Conservation (phyloP, 768 basidiomycete species). For the Lactifluus piperatus region DNA sequence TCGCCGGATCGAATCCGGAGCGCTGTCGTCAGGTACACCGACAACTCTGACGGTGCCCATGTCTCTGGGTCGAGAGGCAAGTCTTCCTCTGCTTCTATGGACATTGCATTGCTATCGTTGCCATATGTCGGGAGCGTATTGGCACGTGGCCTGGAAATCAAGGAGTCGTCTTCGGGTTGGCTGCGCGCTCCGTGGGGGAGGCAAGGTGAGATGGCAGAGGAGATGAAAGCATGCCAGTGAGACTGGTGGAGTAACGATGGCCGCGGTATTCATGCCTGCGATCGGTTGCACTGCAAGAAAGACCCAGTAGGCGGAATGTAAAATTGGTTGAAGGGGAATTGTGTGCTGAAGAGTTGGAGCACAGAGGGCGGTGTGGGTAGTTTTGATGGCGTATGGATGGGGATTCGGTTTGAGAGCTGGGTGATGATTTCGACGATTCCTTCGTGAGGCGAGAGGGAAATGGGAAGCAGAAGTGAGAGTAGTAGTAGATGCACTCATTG, state of each 20-base stretch:
- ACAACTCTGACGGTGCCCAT: constrained; percentile 54
- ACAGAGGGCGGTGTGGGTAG: constrained; percentile 60
- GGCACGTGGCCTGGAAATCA: constrained; percentile 28
- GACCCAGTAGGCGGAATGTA: constrained; percentile 38
- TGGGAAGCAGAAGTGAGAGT: not conserved
- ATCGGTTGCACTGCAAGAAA: constrained; percentile 19
- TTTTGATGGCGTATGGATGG: constrained; percentile 77
- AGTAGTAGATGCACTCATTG: not conserved
- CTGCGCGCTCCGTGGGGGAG: constrained; percentile 11
- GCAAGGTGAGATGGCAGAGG: constrained; percentile 38
- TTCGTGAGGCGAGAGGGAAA: constrained; percentile 6
- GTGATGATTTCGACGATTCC: constrained; percentile 21
- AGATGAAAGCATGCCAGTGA: constrained; percentile 34
- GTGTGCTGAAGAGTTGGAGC: constrained; percentile 48
- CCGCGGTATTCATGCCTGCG: constrained; percentile 25
- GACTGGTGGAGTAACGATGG: constrained; percentile 40
- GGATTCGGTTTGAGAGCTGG: constrained; percentile 43
- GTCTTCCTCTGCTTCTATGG: constrained; percentile 23
- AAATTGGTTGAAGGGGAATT: constrained; percentile 31
- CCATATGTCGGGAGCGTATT: constrained; percentile 33
- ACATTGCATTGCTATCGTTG: constrained; percentile 5
- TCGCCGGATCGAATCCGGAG: constrained; percentile 30
- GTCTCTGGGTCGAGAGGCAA: constrained; percentile 52
- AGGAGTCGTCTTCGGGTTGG: constrained; percentile 14
- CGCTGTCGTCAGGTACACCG: constrained; percentile 42